phyloP scores from a whole-genome alignment of 805 yeast genomes.

The Metschnikowia cubensis region DNA sequence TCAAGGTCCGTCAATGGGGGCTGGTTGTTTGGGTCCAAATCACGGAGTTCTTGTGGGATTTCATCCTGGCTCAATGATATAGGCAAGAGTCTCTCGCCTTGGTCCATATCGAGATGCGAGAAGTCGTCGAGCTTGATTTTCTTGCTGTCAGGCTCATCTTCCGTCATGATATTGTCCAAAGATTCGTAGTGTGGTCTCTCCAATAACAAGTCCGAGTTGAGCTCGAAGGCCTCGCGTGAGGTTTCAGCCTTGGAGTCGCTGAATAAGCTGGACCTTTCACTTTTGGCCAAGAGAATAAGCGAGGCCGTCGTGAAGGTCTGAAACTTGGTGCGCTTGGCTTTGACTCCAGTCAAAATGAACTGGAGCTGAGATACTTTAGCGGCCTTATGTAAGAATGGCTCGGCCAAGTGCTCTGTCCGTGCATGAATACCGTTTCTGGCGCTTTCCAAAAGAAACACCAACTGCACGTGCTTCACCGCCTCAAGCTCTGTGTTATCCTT shows the following conservation, averaged over 20 bases:
- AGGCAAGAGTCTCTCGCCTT: constrained; percentile 49
- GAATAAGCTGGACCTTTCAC: constrained; percentile 26
- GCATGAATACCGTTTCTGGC: constrained; percentile 63
- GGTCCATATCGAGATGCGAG: constrained; percentile 17
- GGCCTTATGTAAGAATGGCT: constrained; percentile 52
- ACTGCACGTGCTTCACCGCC: constrained; percentile 35
- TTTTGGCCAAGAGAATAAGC: constrained; percentile 70
- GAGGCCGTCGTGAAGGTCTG: constrained; percentile 72
- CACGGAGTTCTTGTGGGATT: constrained; percentile 52
- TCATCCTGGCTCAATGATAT: constrained; percentile 57
- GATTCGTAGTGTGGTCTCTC: constrained; percentile 72
- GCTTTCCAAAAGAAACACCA: constrained; percentile 58
- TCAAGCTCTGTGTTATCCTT: constrained; percentile 28
- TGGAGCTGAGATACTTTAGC: constrained; percentile 56
- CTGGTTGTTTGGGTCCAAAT: constrained; percentile 76
- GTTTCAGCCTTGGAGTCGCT: constrained; percentile 17
- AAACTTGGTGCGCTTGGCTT: constrained; percentile 80
- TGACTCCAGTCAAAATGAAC: constrained; percentile 77
- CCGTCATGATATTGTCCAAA: constrained; percentile 38
- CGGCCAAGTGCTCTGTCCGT: constrained; percentile 58
- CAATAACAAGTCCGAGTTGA: constrained; percentile 73
- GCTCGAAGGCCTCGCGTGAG: constrained; percentile 53
- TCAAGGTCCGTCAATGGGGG: constrained; percentile 71
- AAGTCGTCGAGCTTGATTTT: constrained; percentile 39
- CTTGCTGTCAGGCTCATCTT: constrained; percentile 31